Percentiles rank a stretch among this genome's conserved stretches.
Evolutionary conservation across 2,329 filamentous ascomycete genomes (phyloP).

Genomic region (Xylaria sp.): DNA sequence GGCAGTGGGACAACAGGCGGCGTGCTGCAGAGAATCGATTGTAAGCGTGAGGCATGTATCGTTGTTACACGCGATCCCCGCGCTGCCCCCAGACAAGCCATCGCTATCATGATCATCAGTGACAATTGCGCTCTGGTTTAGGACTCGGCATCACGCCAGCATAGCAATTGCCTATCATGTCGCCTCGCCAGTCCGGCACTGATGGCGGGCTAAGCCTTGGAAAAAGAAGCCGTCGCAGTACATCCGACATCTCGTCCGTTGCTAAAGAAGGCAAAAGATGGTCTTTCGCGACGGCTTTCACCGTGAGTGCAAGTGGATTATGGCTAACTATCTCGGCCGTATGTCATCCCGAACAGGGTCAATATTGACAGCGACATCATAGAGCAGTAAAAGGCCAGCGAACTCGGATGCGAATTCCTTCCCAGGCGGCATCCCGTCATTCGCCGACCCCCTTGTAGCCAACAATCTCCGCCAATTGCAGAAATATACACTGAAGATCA

Average conservation of each 20-base stretch:
- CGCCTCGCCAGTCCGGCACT: slow-evolving; percentile 10
- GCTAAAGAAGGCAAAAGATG: slow-evolving; percentile 32
- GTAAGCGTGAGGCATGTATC: slow-evolving; percentile 13
- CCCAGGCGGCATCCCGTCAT: slow-evolving; percentile 22
- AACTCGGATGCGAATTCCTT: slow-evolving; percentile 24
- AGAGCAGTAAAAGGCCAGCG: slow-evolving; percentile 23
- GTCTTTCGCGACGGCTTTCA: slow-evolving; percentile 26
- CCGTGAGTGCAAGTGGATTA: slow-evolving; percentile 23
- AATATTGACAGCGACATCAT: slow-evolving; percentile 10
- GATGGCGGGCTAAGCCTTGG: slow-evolving; percentile 6
- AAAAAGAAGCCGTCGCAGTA: slow-evolving; percentile 29
- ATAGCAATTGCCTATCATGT: slow-evolving; percentile 23
- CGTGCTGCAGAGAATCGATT: slow-evolving; percentile 9
- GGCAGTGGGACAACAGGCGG: slow-evolving; percentile 7
- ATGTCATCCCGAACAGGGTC: background rate
- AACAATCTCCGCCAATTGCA: slow-evolving; percentile 33
- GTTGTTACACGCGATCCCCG: slow-evolving; percentile 13
- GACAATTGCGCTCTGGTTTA: slow-evolving; percentile 3
- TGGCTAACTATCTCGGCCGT: background rate
- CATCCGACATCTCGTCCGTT: slow-evolving; percentile 21
- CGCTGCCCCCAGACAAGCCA: slow-evolving; percentile 1
- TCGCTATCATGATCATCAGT: slow-evolving; percentile 12
- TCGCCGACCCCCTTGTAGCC: slow-evolving; percentile 25
- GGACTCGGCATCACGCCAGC: slow-evolving; percentile 3
- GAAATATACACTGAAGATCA: slow-evolving; percentile 32